Evolutionary conservation across 192 early-diverging fungal genomes (phyloP).

Genomic region (Entomortierella lignicola): DNA sequence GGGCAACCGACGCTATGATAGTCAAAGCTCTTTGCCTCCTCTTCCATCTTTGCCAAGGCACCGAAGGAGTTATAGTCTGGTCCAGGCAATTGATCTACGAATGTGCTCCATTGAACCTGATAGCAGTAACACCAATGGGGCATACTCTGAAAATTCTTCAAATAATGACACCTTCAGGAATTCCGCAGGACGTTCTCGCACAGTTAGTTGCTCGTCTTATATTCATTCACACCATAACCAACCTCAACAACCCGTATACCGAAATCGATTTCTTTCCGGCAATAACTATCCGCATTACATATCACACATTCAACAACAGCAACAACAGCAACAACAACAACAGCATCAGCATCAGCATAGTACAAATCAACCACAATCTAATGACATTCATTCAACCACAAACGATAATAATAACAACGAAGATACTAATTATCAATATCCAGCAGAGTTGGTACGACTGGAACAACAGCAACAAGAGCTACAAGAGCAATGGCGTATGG

Average conservation of each 20-base stretch:
- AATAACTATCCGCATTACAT: constrained; percentile 23
- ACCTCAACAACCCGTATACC: constrained; percentile 7
- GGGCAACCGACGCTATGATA: not conserved
- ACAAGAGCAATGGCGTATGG: constrained; percentile 43
- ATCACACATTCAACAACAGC: constrained; percentile 14
- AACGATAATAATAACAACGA: not conserved
- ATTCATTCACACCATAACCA: not conserved
- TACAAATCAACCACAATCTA: not conserved
- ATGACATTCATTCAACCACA: not conserved
- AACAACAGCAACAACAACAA: not conserved
- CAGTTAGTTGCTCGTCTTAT: not conserved
- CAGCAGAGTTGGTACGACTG: constrained; percentile 20
- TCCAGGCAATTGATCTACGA: constrained; percentile 12
- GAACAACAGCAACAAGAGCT: constrained; percentile 27
- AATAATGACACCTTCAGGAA: not conserved
- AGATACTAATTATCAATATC: not conserved
- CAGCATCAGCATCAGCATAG: constrained; percentile 9
- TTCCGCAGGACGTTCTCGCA: not conserved
- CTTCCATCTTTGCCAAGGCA: constrained; percentile 13
- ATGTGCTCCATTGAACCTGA: not conserved
- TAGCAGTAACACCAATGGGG: not conserved
- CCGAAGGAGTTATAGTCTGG: constrained; percentile 28
- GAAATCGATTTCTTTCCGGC: constrained; percentile 15
- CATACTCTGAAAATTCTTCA: not conserved
- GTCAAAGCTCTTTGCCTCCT: constrained; percentile 1